Evolutionary conservation across 768 basidiomycete species (phyloP).

Genomic region (Termitomyces sp.): DNA sequence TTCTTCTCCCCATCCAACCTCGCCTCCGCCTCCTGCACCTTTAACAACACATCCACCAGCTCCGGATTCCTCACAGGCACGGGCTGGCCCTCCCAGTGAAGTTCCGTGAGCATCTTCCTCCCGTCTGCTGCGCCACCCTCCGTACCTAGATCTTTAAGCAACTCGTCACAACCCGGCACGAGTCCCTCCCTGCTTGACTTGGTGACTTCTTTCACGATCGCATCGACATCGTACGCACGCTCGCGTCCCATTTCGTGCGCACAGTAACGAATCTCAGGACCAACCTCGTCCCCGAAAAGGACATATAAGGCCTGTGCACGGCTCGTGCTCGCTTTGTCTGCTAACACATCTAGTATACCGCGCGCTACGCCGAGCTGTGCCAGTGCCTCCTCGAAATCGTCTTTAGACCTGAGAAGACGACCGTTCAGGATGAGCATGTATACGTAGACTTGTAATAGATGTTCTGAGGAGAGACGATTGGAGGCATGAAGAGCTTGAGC

Average conservation of each 20-base stretch:
- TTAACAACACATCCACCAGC: conserved; percentile 82
- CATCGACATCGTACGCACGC: conserved; percentile 81
- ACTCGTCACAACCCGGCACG: conserved; percentile 58
- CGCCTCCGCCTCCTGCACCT: conserved; percentile 75
- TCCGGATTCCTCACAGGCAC: conserved; percentile 90
- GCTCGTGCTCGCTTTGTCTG: conserved; percentile 62
- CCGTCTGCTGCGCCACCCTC: conserved; percentile 39
- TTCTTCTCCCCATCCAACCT: conserved; percentile 43
- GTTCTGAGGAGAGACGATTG: conserved; percentile 52
- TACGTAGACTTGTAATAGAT: conserved; percentile 66
- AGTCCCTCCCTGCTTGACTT: conserved; percentile 55
- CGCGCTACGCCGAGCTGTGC: conserved; percentile 79
- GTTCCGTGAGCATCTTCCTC: conserved; percentile 54
- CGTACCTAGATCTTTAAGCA: conserved; percentile 50
- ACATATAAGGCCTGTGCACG: conserved; percentile 86
- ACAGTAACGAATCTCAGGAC: conserved; percentile 89
- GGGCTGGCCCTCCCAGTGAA: conserved; percentile 79
- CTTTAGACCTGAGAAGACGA: conserved; percentile 75
- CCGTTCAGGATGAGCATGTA: conserved; percentile 84
- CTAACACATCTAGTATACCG: conserved; percentile 66
- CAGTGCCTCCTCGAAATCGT: conserved; percentile 74
- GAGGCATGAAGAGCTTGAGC: conserved; percentile 61
- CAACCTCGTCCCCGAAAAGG: conserved; percentile 81
- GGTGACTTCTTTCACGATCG: conserved; percentile 65
- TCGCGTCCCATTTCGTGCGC: conserved; percentile 83